Conservation (phyloP, 2,329 filamentous ascomycete species). For the Fusarium luffae region DNA sequence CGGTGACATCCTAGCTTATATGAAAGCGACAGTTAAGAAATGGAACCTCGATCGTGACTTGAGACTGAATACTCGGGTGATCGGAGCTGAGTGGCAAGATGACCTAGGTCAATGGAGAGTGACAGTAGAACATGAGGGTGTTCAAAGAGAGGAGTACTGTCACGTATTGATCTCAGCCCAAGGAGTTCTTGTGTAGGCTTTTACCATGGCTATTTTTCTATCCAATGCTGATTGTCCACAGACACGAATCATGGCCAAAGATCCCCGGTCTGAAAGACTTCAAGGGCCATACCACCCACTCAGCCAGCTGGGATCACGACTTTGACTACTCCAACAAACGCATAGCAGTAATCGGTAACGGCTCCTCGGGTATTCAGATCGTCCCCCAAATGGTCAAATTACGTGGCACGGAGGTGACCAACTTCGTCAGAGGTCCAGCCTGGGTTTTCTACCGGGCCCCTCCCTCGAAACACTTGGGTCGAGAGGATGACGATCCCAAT, state of each 20-base stretch:
- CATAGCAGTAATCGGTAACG: constrained; percentile 40
- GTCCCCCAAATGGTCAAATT: constrained; percentile 44
- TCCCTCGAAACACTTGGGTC: constrained; percentile 47
- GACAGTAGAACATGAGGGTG: constrained; percentile 28
- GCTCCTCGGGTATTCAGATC: constrained; percentile 38
- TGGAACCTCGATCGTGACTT: constrained; percentile 54
- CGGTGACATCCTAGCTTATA: constrained; percentile 65
- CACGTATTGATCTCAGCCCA: constrained; percentile 39
- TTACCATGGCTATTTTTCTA: fast-evolving
- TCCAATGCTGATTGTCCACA: not conserved
- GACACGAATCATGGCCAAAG: constrained; percentile 40
- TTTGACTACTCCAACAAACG: constrained; percentile 39
- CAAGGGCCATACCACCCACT: constrained; percentile 36
- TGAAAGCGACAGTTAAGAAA: constrained; percentile 59
- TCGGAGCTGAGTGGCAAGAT: constrained; percentile 37
- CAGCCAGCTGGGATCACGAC: constrained; percentile 34
- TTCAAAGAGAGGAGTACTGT: constrained; percentile 35
- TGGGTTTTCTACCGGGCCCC: constrained; percentile 52
- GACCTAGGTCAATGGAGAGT: constrained; percentile 39
- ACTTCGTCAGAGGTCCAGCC: constrained; percentile 50
- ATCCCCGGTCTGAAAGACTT: constrained; percentile 35
- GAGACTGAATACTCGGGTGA: constrained; percentile 49
- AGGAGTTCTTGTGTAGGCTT: constrained; percentile 39
- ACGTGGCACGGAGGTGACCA: constrained; percentile 46
- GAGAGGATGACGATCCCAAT: constrained; percentile 47